A percentile compares a stretch with the other conserved stretches of the same genome.
Conservation (phyloP, 306 rosid species). For the Phaseolus lunatus region DNA sequence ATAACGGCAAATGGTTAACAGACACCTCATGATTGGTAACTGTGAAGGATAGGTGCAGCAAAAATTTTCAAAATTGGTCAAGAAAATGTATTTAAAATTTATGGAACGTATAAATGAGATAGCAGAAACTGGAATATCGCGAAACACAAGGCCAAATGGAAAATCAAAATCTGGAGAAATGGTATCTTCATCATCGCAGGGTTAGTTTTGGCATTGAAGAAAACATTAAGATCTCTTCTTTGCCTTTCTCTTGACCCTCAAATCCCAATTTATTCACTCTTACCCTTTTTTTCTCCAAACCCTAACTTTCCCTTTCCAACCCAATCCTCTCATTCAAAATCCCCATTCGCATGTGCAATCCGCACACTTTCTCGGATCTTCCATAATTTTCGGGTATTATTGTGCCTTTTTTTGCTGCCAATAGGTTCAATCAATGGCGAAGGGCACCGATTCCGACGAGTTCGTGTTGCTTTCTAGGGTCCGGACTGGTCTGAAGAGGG, state of each 20-base stretch:
- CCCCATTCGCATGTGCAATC: neutral
- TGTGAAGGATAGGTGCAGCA: neutral
- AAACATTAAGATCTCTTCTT: neutral
- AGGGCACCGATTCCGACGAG: constrained; percentile 78
- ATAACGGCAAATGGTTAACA: neutral
- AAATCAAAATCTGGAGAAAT: constrained; percentile 43
- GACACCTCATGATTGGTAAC: neutral
- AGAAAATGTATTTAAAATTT: neutral
- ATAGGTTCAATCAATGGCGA: constrained; percentile 65
- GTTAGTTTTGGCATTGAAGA: constrained; percentile 43
- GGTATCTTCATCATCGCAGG: constrained; percentile 39
- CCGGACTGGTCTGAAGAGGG: constrained; percentile 59
- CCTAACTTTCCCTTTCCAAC: constrained; percentile 6
- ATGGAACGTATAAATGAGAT: constrained; percentile 20
- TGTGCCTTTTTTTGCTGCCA: neutral
- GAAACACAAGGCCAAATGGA: constrained; percentile 37
- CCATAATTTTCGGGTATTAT: neutral
- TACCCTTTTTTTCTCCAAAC: constrained; percentile 16
- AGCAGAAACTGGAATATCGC: constrained; percentile 13
- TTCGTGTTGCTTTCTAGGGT: constrained; percentile 70
- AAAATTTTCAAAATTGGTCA: neutral
- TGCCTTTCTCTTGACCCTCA: neutral
- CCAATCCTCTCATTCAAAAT: neutral
- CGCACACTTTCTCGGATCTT: neutral
- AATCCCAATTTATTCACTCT: constrained; percentile 32